Conservation (phyloP, 352 stramenopile genomes). For the Saprolegnia diclina region DNA sequence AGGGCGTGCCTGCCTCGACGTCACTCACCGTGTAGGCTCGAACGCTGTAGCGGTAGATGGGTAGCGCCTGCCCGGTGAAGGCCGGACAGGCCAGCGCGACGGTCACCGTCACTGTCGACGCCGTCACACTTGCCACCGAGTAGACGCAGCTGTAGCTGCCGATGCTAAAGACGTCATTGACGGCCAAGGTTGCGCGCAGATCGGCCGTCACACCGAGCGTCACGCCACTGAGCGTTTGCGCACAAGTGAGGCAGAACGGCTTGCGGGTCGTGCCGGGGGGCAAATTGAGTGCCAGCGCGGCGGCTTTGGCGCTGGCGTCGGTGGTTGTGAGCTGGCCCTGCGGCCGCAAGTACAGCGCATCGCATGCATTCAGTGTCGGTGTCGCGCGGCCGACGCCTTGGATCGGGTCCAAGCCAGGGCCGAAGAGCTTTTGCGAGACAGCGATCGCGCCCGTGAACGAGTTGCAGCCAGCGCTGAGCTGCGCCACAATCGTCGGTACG, state of each 20-base stretch:
- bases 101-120: slow-evolving; percentile 13
- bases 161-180: slow-evolving; percentile 41
- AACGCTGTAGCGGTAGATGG: slow-evolving; percentile 21
- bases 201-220: slow-evolving; percentile 42
- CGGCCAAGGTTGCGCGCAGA: slow-evolving; percentile 28
- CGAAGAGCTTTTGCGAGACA: slow-evolving; percentile 40
- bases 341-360: slow-evolving; percentile 31
- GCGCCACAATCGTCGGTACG: slow-evolving; percentile 35
- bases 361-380: slow-evolving; percentile 50
- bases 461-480: slow-evolving; percentile 32
- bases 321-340: slow-evolving; percentile 33
- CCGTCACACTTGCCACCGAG: not conserved
- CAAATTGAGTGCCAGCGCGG: slow-evolving; percentile 46
- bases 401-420: slow-evolving; percentile 48
- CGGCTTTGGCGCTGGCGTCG: slow-evolving; percentile 31
- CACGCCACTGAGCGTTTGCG: slow-evolving; percentile 43
- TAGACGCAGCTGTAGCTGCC: slow-evolving; percentile 16
- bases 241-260: slow-evolving; percentile 48
- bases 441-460: slow-evolving; percentile 31
- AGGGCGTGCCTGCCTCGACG: slow-evolving; percentile 38
- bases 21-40: slow-evolving; percentile 20
- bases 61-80: slow-evolving; percentile 25
- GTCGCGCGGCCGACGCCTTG: slow-evolving; percentile 26
- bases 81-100: not conserved
- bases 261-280: slow-evolving; percentile 37